Percentiles rank a stretch among this genome's conserved stretches.
Conservation (phyloP, 208 protist species). For the Wallacemonas sp. region DNA sequence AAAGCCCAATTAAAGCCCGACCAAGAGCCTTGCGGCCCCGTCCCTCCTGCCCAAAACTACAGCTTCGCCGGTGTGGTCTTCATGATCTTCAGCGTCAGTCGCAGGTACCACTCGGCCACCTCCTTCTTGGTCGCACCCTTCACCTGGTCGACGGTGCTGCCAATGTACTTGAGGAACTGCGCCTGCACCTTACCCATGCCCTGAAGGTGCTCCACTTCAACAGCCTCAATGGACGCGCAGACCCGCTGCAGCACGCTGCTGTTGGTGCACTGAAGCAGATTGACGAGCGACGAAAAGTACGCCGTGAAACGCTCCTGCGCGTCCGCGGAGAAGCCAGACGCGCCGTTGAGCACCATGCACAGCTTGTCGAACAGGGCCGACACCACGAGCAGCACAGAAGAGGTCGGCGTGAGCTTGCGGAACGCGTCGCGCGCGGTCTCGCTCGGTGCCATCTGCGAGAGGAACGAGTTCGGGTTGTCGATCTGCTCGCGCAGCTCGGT, state of each 20-base stretch:
- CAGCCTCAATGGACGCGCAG: conserved; percentile 80
- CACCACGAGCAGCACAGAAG: conserved; percentile 72
- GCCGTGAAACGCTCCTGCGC: conserved; percentile 53
- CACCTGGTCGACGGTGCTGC: conserved; percentile 50
- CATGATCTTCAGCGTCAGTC: conserved; percentile 45
- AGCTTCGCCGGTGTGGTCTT: conserved; percentile 41
- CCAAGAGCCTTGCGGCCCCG: too few relatives aligned
- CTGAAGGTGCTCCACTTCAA: conserved; percentile 74
- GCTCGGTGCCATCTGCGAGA: not conserved
- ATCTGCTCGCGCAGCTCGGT: conserved; percentile 40
- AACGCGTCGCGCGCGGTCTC: conserved; percentile 28
- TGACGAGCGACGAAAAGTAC: conserved; percentile 81
- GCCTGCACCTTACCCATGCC: conserved; percentile 45
- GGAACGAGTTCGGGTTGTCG: conserved; percentile 31
- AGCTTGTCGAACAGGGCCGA: conserved; percentile 77
- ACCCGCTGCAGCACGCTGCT: conserved; percentile 72
- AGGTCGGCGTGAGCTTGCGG: conserved; percentile 55
- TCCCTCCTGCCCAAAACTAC: too few relatives aligned
- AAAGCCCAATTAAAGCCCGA: too few relatives aligned
- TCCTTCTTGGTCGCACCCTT: conserved; percentile 59
- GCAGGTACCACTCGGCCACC: conserved; percentile 82
- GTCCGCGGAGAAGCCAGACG: conserved; percentile 26
- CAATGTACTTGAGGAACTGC: conserved; percentile 76
- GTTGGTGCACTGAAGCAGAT: conserved; percentile 72
- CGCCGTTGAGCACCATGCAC: conserved; percentile 60